These are phyloP conservation scores for Yamagishiella unicocca DNA, from an alignment of 139 green algal species.

Conservation along the genomic window DNA sequence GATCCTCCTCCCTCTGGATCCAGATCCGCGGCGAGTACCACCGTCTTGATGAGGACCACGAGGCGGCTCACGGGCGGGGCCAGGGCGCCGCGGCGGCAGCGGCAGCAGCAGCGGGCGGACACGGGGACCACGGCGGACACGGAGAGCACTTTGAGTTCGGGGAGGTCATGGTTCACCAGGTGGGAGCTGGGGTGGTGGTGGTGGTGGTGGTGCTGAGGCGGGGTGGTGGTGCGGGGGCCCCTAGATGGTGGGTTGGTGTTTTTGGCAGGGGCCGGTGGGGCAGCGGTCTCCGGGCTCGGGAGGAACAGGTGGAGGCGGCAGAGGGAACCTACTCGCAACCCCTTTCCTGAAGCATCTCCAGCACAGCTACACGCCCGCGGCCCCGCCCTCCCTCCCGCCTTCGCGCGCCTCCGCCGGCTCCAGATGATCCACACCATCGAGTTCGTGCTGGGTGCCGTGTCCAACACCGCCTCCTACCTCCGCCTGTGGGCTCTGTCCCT, in stretches of 20 bases:
- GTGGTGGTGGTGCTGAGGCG: too few relatives aligned
- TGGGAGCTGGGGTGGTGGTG: not conserved
- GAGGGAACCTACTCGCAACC: too few relatives aligned
- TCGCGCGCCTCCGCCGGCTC: not conserved
- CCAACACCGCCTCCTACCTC: conserved; percentile 99
- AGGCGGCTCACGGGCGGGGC: not conserved
- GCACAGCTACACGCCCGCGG: too few relatives aligned
- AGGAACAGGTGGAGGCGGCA: too few relatives aligned
- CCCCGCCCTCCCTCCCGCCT: too few relatives aligned
- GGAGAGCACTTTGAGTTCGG: conserved; percentile 92
- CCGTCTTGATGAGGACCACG: conserved; percentile 8
- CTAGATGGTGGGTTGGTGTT: too few relatives aligned
- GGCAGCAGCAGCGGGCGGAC: conserved; percentile 4
- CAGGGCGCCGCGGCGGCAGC: not conserved
- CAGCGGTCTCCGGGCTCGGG: too few relatives aligned
- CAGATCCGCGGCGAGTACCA: conserved; percentile 36
- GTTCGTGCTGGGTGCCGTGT: conserved; percentile 99
- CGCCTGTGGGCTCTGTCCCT: conserved; percentile 97
- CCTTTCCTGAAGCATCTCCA: too few relatives aligned
- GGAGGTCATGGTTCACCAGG: conserved; percentile 66
- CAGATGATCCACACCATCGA: conserved; percentile 90
- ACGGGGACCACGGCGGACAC: conserved; percentile 55
- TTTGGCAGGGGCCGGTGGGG: too few relatives aligned
- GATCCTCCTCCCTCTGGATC: too few relatives aligned
- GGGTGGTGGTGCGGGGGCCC: too few relatives aligned